Percentiles rank a stretch among this genome's conserved stretches.
phyloP scores from a whole-genome alignment of 257 asterid species.

The Jacaranda mimosifolia region DNA sequence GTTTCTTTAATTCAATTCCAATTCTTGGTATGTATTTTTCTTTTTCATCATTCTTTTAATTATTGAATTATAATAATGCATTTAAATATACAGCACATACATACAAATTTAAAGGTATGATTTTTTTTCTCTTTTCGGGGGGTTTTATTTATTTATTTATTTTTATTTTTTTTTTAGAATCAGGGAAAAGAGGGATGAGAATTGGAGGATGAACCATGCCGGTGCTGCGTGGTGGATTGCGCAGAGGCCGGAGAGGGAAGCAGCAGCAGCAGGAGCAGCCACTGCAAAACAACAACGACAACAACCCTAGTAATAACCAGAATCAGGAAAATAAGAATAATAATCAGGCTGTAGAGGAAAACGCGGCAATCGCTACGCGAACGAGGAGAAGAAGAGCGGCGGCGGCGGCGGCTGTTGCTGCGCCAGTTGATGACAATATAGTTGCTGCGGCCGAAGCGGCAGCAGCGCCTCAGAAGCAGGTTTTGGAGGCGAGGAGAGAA shows the following conservation, averaged over 20 bases:
- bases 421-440: slow-evolving; percentile 53
- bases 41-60: neutral
- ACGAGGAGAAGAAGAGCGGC: slow-evolving; percentile 69
- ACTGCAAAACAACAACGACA: slow-evolving; percentile 38
- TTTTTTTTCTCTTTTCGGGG: neutral
- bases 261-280: slow-evolving; percentile 43
- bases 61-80: slow-evolving; percentile 3
- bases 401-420: slow-evolving; percentile 55
- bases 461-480: slow-evolving; percentile 46
- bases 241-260: slow-evolving; percentile 73
- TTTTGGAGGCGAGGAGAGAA: slow-evolving; percentile 46
- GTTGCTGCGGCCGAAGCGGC: slow-evolving; percentile 49
- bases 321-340: slow-evolving; percentile 30
- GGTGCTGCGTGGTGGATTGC: slow-evolving; percentile 76
- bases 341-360: slow-evolving; percentile 46
- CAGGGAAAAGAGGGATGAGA: slow-evolving; percentile 53
- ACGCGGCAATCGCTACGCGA: slow-evolving; percentile 64
- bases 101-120: neutral
- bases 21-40: slow-evolving; percentile 39
- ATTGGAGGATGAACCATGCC: slow-evolving; percentile 87
- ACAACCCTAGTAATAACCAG: slow-evolving; percentile 29
- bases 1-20: slow-evolving; percentile 23
- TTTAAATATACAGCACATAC: neutral
- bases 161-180: neutral
- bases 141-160: neutral